phyloP scores from a whole-genome alignment of 352 stramenopile genomes.

The Globisporangium carolinianum region DNA sequence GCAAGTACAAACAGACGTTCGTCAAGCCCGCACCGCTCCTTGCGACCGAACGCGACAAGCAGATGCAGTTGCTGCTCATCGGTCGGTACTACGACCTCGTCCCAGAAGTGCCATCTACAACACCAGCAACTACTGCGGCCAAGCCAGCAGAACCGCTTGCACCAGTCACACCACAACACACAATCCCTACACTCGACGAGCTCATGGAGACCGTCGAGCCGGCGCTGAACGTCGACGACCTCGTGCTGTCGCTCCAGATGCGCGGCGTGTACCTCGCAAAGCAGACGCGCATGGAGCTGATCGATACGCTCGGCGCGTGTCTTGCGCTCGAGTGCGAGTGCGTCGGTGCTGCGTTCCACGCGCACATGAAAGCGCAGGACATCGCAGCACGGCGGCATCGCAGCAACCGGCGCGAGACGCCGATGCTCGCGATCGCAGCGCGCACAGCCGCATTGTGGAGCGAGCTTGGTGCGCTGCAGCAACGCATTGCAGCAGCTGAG shows the following conservation, averaged over 20 bases:
- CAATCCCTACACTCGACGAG: constrained; percentile 19
- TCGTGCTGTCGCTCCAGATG: constrained; percentile 53
- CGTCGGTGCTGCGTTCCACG: constrained; percentile 49
- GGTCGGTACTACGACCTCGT: constrained; percentile 51
- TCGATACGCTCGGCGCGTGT: constrained; percentile 51
- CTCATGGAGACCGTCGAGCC: constrained; percentile 59
- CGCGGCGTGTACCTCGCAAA: constrained; percentile 54
- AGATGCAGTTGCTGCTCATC: constrained; percentile 28
- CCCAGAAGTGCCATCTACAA: not conserved
- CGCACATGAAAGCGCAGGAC: constrained; percentile 66
- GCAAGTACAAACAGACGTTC: constrained; percentile 46
- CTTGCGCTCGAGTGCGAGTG: constrained; percentile 65
- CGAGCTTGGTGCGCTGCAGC: constrained; percentile 34
- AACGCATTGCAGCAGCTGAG: constrained; percentile 34
- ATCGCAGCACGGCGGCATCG: constrained; percentile 35
- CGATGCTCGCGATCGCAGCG: constrained; percentile 22
- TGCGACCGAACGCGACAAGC: constrained; percentile 38
- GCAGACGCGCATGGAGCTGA: constrained; percentile 43
- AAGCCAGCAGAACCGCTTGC: not conserved
- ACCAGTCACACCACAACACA: not conserved
- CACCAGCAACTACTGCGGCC: not conserved
- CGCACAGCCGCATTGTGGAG: constrained; percentile 42
- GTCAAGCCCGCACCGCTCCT: constrained; percentile 30
- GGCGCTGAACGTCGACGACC: constrained; percentile 55
- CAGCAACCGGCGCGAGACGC: constrained; percentile 41